These are phyloP conservation scores for Arthrobotrys pseudoclavata DNA, from an alignment of 2,329 filamentous ascomycete species.

Conservation along the genomic window DNA sequence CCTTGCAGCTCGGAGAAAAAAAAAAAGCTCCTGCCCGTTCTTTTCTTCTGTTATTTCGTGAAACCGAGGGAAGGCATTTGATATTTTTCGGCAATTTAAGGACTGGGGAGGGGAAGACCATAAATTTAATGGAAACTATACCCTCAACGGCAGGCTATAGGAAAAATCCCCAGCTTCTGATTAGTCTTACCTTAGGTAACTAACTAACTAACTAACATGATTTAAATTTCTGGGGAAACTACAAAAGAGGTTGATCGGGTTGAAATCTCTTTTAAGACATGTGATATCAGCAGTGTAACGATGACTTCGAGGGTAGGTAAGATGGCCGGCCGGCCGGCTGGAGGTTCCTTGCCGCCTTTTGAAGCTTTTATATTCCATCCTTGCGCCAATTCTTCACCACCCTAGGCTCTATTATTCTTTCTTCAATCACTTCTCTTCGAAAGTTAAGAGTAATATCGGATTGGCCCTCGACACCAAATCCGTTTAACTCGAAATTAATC, in stretches of 20 bases:
- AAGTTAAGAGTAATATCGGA: neutral
- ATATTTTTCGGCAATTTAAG: constrained; percentile 9
- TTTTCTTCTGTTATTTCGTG: neutral
- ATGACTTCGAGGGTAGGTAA: neutral
- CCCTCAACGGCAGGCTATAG: constrained; percentile 9
- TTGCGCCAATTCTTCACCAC: constrained; percentile 1
- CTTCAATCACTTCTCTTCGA: neutral
- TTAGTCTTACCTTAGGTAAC: constrained; percentile 23
- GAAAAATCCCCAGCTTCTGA: constrained; percentile 2
- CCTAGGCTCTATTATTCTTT: neutral
- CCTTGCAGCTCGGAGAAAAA: constrained; percentile 25
- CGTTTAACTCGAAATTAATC: too few species aligned
- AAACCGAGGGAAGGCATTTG: constrained; percentile 45
- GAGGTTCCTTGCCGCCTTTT: neutral
- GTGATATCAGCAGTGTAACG: constrained; percentile 45
- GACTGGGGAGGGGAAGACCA: neutral
- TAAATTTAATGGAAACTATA: neutral
- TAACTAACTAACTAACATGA: neutral
- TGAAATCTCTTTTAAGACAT: constrained; percentile 35
- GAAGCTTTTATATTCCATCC: constrained; percentile 11
- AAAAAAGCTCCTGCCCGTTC: constrained; percentile 29
- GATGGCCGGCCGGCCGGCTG: neutral
- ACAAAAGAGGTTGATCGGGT: neutral
- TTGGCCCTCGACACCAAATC: neutral
- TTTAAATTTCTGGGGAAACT: constrained; percentile 6